phyloP scores from a whole-genome alignment of 257 asterid genomes.

The Linaria vulgaris region DNA sequence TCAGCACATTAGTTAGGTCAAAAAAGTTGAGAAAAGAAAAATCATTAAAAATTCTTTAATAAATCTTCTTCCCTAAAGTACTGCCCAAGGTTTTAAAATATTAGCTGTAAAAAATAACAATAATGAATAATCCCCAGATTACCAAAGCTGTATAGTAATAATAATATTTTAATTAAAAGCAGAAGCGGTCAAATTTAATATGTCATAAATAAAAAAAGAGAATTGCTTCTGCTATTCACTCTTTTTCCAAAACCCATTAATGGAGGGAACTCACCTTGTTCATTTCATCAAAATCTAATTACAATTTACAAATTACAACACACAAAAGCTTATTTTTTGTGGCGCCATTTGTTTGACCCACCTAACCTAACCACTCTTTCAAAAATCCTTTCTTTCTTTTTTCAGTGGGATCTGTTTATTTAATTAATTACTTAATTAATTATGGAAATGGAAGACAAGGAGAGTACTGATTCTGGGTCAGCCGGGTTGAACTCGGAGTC shows the following conservation, averaged over 20 bases:
- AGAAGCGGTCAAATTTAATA: constrained; percentile 18
- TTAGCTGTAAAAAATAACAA: background rate
- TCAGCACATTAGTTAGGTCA: background rate
- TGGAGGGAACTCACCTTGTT: constrained; percentile 63
- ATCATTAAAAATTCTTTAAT: background rate
- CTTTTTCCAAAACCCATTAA: constrained; percentile 43
- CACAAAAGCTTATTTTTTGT: background rate
- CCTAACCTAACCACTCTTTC: background rate
- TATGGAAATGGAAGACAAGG: constrained; percentile 58
- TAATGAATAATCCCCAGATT: constrained; percentile 5
- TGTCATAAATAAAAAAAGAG: background rate
- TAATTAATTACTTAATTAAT: background rate
- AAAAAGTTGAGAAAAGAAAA: background rate
- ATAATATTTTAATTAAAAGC: no score
- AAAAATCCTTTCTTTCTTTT: no score
- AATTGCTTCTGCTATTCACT: constrained; percentile 21
- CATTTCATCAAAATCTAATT: constrained; percentile 22
- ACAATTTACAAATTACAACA: no score
- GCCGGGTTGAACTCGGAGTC: constrained; percentile 40
- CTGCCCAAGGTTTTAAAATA: background rate
- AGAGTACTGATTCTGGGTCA: constrained; percentile 63
- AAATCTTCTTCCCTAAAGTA: background rate
- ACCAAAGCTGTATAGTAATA: background rate
- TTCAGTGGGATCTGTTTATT: no score
- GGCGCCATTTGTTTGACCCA: constrained; percentile 7